These are phyloP conservation scores for Ceratobasidium sp. DNA, from an alignment of 1,284 basidiomycete species.

Conservation along the genomic window DNA sequence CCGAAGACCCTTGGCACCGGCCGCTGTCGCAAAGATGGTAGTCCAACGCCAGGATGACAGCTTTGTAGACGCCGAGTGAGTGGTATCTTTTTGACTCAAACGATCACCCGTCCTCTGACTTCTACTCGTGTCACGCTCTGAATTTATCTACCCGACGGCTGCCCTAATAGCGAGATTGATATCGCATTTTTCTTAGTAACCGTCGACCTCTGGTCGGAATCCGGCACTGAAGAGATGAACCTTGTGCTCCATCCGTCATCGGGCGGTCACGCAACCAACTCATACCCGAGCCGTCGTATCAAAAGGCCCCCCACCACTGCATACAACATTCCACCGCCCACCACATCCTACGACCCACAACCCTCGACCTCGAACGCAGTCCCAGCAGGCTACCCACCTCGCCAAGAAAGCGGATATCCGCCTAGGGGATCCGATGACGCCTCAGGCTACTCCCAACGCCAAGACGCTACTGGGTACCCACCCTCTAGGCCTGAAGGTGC, in stretches of 20 bases:
- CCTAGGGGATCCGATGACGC: constrained; percentile 26
- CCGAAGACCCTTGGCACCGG: constrained; percentile 88
- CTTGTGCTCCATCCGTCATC: constrained; percentile 82
- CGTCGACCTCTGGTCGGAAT: constrained; percentile 87
- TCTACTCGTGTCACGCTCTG: constrained; percentile 46
- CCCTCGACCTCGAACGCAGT: constrained; percentile 32
- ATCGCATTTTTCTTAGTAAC: constrained; percentile 87
- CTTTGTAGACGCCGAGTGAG: constrained; percentile 80
- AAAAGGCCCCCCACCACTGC: constrained; percentile 38
- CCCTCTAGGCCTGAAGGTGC: constrained; percentile 28
- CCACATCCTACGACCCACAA: constrained; percentile 31
- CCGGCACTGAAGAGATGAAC: constrained; percentile 83
- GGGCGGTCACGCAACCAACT: constrained; percentile 37
- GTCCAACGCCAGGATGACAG: constrained; percentile 74
- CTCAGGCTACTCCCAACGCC: constrained; percentile 38
- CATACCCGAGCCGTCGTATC: constrained; percentile 37
- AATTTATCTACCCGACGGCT: constrained; percentile 44
- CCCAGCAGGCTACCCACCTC: constrained; percentile 36
- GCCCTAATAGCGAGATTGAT: constrained; percentile 74
- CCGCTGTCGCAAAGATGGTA: constrained; percentile 84
- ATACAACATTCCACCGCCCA: constrained; percentile 36
- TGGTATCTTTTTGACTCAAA: constrained; percentile 48
- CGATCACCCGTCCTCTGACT: constrained; percentile 21
- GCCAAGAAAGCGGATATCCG: constrained; percentile 36
- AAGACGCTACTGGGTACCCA: constrained; percentile 24